Percentiles rank a stretch among this genome's conserved stretches.
phyloP scores from a whole-genome alignment of 2,329 filamentous ascomycete genomes.

The Fusarium nematophilum region DNA sequence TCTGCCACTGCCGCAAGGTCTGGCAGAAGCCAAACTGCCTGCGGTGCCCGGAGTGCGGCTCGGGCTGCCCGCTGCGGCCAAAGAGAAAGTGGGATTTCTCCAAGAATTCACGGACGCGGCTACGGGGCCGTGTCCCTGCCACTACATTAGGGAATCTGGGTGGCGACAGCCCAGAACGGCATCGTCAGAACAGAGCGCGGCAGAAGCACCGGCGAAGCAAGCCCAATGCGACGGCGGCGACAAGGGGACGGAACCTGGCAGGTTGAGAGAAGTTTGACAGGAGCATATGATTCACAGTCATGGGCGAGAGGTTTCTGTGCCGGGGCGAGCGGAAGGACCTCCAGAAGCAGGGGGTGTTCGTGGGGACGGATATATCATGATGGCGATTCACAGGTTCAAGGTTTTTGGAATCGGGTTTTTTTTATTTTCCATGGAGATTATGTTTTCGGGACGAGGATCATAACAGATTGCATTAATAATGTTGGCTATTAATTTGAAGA shows the following conservation, averaged over 20 bases:
- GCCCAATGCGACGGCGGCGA: background rate
- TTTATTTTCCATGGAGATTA: background rate
- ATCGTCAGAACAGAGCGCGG: background rate
- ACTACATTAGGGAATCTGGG: conserved; percentile 13
- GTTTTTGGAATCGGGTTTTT: background rate
- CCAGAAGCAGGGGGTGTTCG: background rate
- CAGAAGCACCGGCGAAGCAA: background rate
- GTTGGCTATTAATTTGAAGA: background rate
- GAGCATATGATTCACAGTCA: background rate
- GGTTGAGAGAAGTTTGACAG: conserved; percentile 12
- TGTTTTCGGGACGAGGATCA: background rate
- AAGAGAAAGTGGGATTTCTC: conserved; percentile 42
- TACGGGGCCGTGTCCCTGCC: background rate
- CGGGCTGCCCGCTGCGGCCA: conserved; percentile 51
- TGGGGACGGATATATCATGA: no score
- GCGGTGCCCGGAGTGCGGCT: conserved; percentile 50
- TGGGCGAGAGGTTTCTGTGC: conserved; percentile 3
- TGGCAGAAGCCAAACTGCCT: conserved; percentile 52
- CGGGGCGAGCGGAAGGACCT: background rate
- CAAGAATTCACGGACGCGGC: no score
- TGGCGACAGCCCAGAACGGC: background rate
- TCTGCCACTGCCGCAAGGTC: conserved; percentile 52
- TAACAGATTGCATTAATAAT: background rate
- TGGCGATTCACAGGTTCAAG: background rate
- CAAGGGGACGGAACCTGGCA: background rate